A percentile compares a stretch with the other conserved stretches of the same genome.
Evolutionary conservation across 306 rosid species (phyloP).

Genomic region (Corylus americana): DNA sequence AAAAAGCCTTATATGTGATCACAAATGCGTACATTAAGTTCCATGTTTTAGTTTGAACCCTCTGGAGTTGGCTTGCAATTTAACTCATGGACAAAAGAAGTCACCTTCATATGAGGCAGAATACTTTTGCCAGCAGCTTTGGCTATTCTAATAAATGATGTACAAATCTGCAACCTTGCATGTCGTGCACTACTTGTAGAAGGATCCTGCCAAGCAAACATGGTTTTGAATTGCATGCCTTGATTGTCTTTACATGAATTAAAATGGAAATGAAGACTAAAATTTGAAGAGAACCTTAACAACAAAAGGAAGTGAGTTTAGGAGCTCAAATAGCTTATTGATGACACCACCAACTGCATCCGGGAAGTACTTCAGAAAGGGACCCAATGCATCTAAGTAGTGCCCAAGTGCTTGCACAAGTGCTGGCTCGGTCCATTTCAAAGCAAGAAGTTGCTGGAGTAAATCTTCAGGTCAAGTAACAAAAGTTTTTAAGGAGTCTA

Average conservation of each 20-base stretch:
- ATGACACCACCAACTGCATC: constrained; percentile 92
- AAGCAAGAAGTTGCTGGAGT: constrained; percentile 80
- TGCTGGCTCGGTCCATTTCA: constrained; percentile 88
- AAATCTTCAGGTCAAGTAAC: constrained; percentile 58
- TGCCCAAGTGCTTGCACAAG: constrained; percentile 86
- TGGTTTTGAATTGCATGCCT: constrained; percentile 24
- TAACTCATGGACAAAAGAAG: constrained; percentile 16
- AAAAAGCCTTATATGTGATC: background rate
- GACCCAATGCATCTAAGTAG: constrained; percentile 90
- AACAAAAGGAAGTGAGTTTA: constrained; percentile 74
- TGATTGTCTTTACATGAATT: constrained; percentile 16
- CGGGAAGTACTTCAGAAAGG: constrained; percentile 81
- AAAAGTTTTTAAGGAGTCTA: constrained; percentile 18
- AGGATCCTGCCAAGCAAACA: constrained; percentile 62
- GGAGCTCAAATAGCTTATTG: constrained; percentile 87
- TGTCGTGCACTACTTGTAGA: constrained; percentile 71
- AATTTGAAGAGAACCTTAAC: constrained; percentile 55
- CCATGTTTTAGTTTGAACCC: constrained; percentile 20
- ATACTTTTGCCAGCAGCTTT: constrained; percentile 89
- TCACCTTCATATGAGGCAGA: constrained; percentile 98
- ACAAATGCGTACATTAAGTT: background rate
- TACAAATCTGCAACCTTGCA: constrained; percentile 91
- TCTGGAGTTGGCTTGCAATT: background rate
- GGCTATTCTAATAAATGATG: constrained; percentile 93
- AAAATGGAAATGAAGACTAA: constrained; percentile 24